phyloP scores from a whole-genome alignment of 805 yeast genomes.

The Candida adriatica region DNA sequence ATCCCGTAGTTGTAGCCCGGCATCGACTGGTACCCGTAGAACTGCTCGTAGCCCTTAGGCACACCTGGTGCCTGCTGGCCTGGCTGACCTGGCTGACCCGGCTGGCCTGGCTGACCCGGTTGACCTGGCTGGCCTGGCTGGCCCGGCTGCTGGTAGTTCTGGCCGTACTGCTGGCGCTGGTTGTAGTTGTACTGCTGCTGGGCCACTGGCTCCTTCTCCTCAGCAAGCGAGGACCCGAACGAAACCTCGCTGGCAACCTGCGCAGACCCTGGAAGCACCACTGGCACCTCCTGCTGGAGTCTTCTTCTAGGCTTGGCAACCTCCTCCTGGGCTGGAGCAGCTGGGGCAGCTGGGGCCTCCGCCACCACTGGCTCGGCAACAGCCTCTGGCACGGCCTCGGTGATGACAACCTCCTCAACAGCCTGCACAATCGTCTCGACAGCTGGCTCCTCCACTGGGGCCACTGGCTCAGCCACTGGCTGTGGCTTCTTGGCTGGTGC shows the following conservation, averaged over 20 bases:
- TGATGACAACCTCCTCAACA: constrained; percentile 16
- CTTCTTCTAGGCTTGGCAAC: constrained; percentile 23
- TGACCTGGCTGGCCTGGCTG: constrained; percentile 10
- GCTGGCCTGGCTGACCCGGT: constrained; percentile 8
- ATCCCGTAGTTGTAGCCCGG: constrained; percentile 12
- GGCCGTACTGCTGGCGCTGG: constrained; percentile 16
- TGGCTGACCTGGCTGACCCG: constrained; percentile 7
- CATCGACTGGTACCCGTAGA: constrained; percentile 17
- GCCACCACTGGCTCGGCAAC: not conserved
- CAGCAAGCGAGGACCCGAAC: constrained; percentile 50
- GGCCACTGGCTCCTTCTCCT: constrained; percentile 23
- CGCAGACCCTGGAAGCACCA: constrained; percentile 45
- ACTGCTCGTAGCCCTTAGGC: constrained; percentile 30
- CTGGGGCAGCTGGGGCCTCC: constrained; percentile 1
- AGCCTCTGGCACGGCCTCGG: constrained; percentile 7
- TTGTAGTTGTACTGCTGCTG: constrained; percentile 18
- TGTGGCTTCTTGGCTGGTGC: constrained; percentile 18
- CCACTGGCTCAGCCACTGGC: constrained; percentile 10
- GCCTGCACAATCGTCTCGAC: constrained; percentile 6
- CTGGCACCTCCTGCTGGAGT: constrained; percentile 36
- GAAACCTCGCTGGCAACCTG: constrained; percentile 48
- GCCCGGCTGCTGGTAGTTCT: constrained; percentile 13
- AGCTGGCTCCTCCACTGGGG: constrained; percentile 3
- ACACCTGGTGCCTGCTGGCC: constrained; percentile 11
- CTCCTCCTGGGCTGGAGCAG: constrained; percentile 1